Evolutionary conservation across 148 eudicot genomes (phyloP).

Genomic region (Spergularia marina): DNA sequence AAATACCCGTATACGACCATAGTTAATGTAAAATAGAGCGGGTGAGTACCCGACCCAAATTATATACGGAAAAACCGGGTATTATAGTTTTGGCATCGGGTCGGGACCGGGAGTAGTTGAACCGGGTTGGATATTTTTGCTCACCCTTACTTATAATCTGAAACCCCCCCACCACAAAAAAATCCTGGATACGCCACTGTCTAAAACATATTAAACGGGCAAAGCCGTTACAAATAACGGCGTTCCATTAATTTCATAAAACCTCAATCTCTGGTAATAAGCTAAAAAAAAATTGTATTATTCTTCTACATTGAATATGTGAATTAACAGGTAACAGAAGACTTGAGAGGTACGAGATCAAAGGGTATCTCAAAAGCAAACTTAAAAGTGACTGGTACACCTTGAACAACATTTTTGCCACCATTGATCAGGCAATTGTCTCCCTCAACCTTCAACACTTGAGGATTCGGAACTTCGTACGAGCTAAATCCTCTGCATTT

Average conservation of each 20-base stretch:
- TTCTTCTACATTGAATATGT: not conserved
- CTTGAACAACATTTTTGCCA: slow-evolving; percentile 13
- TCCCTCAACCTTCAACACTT: slow-evolving; percentile 17
- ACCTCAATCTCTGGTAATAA: not conserved
- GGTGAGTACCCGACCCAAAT: no score
- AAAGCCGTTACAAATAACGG: no score
- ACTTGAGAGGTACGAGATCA: slow-evolving; percentile 11
- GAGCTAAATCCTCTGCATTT: slow-evolving; percentile 16
- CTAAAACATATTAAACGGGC: no score
- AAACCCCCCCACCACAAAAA: no score
- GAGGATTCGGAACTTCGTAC: not conserved
- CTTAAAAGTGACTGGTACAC: slow-evolving; percentile 9
- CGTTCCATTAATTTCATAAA: not conserved
- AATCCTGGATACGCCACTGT: no score
- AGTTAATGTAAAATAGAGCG: no score
- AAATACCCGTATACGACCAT: no score
- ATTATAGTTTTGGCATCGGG: no score
- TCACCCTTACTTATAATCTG: no score
- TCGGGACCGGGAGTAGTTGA: no score
- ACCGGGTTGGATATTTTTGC: no score
- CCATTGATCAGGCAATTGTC: slow-evolving; percentile 17
- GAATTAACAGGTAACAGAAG: not conserved
- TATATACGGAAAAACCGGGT: no score
- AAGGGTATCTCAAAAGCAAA: slow-evolving; percentile 18
- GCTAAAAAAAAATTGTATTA: not conserved